phyloP scores from a whole-genome alignment of 108 stramenopile genomes.

The Fragilaria crotonensis region DNA sequence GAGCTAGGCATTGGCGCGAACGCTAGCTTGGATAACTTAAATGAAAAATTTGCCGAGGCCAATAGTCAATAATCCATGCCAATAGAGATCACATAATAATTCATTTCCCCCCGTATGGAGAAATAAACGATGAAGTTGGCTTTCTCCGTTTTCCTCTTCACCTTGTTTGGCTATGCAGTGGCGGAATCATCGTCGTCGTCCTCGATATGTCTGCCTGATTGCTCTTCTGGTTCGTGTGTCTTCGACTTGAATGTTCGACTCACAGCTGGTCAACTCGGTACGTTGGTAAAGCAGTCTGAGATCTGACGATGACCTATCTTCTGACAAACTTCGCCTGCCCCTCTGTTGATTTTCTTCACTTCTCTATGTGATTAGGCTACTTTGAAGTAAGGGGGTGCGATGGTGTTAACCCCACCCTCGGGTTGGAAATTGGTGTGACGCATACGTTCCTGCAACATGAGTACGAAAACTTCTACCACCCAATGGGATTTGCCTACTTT shows the following conservation, averaged over 20 bases:
- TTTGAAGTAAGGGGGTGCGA: background rate
- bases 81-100: background rate
- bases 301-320: background rate
- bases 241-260: background rate
- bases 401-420: slow-evolving; percentile 63
- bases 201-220: background rate
- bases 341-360: no score
- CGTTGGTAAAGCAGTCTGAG: background rate
- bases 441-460: slow-evolving; percentile 66
- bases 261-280: background rate
- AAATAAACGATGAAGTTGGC: background rate
- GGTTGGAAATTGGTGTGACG: slow-evolving; percentile 57
- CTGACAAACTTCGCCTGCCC: background rate
- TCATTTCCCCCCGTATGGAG: background rate
- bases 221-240: background rate
- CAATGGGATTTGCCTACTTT: slow-evolving; percentile 83
- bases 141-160: background rate
- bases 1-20: no score
- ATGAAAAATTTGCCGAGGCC: background rate
- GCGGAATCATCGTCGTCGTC: background rate
- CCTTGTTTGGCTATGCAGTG: background rate
- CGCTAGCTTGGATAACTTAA: background rate
- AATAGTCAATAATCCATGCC: background rate
- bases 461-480: slow-evolving; percentile 63
- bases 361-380: background rate